Evolutionary conservation across 139 green algal genomes (phyloP), one percentile per base, ranked within the genome.

Genomic region (Bryopsis sp.): DNA sequence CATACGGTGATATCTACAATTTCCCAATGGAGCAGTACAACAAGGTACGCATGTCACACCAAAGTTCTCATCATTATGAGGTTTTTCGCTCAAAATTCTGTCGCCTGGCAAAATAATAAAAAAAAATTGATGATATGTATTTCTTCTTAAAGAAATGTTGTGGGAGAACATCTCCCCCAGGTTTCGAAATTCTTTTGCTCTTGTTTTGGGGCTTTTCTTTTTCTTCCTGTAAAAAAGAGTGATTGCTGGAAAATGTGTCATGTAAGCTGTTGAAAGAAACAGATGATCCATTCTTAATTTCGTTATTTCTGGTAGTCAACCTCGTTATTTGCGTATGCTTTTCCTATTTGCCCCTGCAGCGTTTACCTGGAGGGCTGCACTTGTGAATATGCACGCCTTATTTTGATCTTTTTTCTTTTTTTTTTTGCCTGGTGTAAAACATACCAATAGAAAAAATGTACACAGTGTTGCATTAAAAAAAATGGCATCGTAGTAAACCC

Each of bases 1-100:
- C 90, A 0, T 99, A 99, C 68, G 89, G 92, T 22, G 93, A 98
- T 79, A 98, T 98, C 68, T 98, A 98, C 81, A 99, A 99, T 85
- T 97, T 99, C 78, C 91, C 91, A 36, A 76, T 84, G 46, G 81
- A 85, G 58, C 76, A 95, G 70, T 99, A 97, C 74, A 80, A 96
- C 26, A 91, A 91, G 78, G 89, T 85, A 57, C 15, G 59, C 4
- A 63, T 3, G 24, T 7, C 2, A 22, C 48, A 38, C n/a, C 28
- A 32, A 64, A 28, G 43, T 54, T 19, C 31, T n/a, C n/a, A n/a
- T n/a, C n/a, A n/a, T n/a, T n/a, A 32, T 34, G 36, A 29, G 31
- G n/a, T 19, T 36, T 39, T 46, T 8, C 11, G 35, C 22, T 69
- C 36, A 2, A 29, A 67, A 26, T 7, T 26, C 8, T 8, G 22